Evolutionary conservation across 2,329 filamentous ascomycete genomes (phyloP), one percentile per base, ranked within the genome.

Genomic region (Chrysoporthe deuterocubensis): DNA sequence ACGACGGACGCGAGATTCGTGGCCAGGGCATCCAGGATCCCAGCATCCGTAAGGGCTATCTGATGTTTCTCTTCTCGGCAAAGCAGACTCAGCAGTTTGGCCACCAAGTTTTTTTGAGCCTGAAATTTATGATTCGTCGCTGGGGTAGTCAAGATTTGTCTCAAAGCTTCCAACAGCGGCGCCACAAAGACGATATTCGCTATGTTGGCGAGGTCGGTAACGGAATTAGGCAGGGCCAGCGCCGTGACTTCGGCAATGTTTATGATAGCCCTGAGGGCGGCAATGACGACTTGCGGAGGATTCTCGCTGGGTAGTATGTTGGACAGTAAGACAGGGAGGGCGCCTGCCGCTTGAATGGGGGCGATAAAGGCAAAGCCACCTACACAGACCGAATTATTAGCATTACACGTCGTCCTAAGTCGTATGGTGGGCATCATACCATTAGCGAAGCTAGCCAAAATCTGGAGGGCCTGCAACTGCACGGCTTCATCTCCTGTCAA

Each of bases 401-500:
- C 57, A 32, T n/a, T 14, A 40, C n/a, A 5, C 3, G 54, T 37
- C 44, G 34, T 14, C 9, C 43, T 32, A 42, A 34, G 9, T 14
- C 8, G n/a, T 9, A 67, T 4, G 11, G n/a, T 18, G 37, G 52
- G 18, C 4, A 32, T 73, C 84, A 74, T 84, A 94, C 94, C 94
- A 80, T 92, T 90, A 67, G 93, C 92, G 75, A 98, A 87, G 77
- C 92, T 96, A 59, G 91, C 90, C 46, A 97, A 82, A n/a, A 97
- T 86, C 71, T 96, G 89, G 50, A 94, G 86, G n/a, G 92, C 91
- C 77, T 97, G 92, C 67, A 96, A 82, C 72, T 89, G 87, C 60
- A 90, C 84, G 57, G 87, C 84, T 66, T 94, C 90, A 68, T 92
- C 88, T 13, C 89, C 86, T 2, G 83, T 84, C 71, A 89, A 76